These are phyloP conservation scores for Wallacemonas sp. DNA, from an alignment of 208 protist genomes.

Conservation along the genomic window DNA sequence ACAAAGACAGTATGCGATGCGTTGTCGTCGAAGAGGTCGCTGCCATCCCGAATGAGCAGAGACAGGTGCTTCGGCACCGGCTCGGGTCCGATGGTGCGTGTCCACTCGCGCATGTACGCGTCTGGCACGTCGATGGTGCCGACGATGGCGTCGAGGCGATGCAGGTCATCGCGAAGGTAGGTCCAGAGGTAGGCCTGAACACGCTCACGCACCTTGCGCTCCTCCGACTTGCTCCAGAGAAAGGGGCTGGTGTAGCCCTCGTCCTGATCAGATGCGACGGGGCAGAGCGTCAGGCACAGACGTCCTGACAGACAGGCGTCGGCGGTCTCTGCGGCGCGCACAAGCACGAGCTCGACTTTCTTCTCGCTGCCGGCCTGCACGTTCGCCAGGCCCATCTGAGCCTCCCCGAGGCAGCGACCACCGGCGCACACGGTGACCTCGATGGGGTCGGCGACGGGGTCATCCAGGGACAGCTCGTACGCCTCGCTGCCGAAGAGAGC, in stretches of 20 bases:
- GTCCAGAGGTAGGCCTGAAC: conserved; percentile 75
- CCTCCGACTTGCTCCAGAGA: conserved; percentile 27
- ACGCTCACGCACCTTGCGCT: conserved; percentile 50
- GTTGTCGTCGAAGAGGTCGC: conserved; percentile 18
- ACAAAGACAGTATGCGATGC: conserved; percentile 26
- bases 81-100: conserved; percentile 62
- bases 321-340: conserved; percentile 66
- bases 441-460: conserved; percentile 42
- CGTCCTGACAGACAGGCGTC: conserved; percentile 60
- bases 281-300: conserved; percentile 47
- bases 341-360: conserved; percentile 56
- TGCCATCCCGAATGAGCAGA: conserved; percentile 34
- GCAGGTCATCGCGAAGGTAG: conserved; percentile 78
- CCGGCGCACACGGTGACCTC: conserved; percentile 47
- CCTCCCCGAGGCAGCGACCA: conserved; percentile 62
- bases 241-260: conserved; percentile 46
- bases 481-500: conserved; percentile 50
- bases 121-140: conserved; percentile 54
- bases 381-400: conserved; percentile 55
- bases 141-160: conserved; percentile 73
- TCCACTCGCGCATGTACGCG: conserved; percentile 53
- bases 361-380: conserved; percentile 46
- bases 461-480: conserved; percentile 42
- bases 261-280: conserved; percentile 19
- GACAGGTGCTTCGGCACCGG: conserved; percentile 25